A percentile compares a stretch with the other conserved stretches of the same genome.
These are phyloP conservation scores for Aspergillus viridinutans DNA, from an alignment of 2,329 filamentous ascomycete species.

Conservation along the genomic window DNA sequence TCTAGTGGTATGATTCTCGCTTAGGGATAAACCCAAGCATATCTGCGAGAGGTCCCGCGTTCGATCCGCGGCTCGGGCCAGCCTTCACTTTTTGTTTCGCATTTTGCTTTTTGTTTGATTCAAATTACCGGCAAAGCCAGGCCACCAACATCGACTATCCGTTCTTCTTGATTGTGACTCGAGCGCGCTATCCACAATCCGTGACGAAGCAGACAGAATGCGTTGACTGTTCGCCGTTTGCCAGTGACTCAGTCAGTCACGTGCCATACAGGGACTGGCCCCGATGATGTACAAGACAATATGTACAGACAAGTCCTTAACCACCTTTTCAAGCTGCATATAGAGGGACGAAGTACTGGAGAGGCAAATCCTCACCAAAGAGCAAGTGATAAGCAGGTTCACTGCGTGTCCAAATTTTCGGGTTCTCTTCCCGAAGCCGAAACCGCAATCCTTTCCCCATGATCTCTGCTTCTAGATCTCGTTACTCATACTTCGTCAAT, in stretches of 20 bases:
- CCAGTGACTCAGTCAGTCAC: too few species aligned
- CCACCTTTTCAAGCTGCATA: too few species aligned
- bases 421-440: neutral
- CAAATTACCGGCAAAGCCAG: neutral
- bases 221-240: too few species aligned
- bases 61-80: slow-evolving; percentile 15
- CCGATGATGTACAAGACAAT: too few species aligned
- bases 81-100: neutral
- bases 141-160: neutral
- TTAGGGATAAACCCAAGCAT: slow-evolving; percentile 9
- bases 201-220: too few species aligned
- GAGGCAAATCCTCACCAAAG: too few species aligned
- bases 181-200: neutral
- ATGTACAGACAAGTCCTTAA: too few species aligned
- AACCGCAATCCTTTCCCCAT: neutral
- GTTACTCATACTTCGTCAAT: neutral
- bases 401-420: neutral
- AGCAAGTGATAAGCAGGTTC: neutral
- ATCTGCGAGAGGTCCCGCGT: slow-evolving; percentile 17
- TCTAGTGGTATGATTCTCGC: slow-evolving; percentile 17
- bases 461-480: neutral
- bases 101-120: neutral
- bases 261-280: too few species aligned
- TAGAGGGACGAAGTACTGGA: too few species aligned
- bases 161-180: neutral